Evolutionary conservation across 306 rosid genomes (phyloP).

Genomic region (Acmispon strigosus): DNA sequence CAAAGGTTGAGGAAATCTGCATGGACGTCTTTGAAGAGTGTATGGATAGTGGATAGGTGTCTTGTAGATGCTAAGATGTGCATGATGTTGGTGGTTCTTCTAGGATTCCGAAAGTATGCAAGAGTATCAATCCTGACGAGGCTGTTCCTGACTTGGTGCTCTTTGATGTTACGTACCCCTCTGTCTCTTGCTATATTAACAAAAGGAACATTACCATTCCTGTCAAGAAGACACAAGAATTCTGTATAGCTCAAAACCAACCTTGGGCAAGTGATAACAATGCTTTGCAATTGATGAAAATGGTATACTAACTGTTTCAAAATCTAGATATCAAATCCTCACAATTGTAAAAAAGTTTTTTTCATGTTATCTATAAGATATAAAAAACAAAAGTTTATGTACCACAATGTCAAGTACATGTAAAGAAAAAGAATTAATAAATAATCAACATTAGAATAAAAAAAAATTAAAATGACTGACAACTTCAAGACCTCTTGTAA

Average conservation of each 20-base stretch:
- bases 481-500: no score
- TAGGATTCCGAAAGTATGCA: conserved; percentile 52
- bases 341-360: no score
- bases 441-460: no score
- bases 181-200: conserved; percentile 28
- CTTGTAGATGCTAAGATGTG: conserved; percentile 45
- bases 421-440: no score
- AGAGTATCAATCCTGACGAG: conserved; percentile 48
- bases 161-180: conserved; percentile 39
- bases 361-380: no score
- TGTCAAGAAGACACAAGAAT: conserved; percentile 25
- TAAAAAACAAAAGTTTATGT: no score
- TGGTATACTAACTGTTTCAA: conserved; percentile 36
- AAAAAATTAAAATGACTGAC: no score
- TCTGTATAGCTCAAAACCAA: no score
- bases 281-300: conserved; percentile 42
- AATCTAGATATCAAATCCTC: no score
- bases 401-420: no score
- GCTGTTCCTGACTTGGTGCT: conserved; percentile 37
- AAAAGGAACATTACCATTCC: conserved; percentile 40
- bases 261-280: conserved; percentile 37
- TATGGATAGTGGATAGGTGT: conserved; percentile 40
- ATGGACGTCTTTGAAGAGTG: conserved; percentile 27
- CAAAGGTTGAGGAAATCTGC: background rate
- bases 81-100: conserved; percentile 52